Conservation (phyloP, 495 filamentous ascomycete species). For the Aspergillus sclerotiicarbonarius region DNA sequence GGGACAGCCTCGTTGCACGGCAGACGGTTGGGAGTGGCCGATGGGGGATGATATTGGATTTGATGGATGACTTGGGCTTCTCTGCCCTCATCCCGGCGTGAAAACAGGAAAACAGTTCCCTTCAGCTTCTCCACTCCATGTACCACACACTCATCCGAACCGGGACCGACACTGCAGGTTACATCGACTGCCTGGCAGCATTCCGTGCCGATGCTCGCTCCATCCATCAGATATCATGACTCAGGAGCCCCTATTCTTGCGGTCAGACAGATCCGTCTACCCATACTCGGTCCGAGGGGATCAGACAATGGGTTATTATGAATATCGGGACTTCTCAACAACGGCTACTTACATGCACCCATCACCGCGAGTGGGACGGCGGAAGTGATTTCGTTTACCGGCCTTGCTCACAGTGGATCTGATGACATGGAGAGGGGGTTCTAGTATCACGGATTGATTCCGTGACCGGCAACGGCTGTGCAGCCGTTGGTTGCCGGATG, state of each 20-base stretch:
- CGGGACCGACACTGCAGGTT: too few species aligned
- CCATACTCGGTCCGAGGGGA: not conserved
- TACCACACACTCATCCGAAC: too few species aligned
- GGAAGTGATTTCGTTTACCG: not conserved
- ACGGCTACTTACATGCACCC: constrained; percentile 9
- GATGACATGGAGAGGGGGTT: not conserved
- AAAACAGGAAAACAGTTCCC: too few species aligned
- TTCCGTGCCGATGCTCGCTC: too few species aligned
- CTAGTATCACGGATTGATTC: not conserved
- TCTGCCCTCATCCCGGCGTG: too few species aligned
- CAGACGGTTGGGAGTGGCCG: constrained; percentile 5
- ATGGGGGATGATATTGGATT: constrained; percentile 11
- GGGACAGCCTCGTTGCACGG: constrained; percentile 8
- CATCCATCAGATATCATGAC: too few species aligned
- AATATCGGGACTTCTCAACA: not conserved
- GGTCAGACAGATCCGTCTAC: not conserved
- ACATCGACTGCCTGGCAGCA: too few species aligned
- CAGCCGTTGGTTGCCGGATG: too few species aligned
- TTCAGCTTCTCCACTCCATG: too few species aligned
- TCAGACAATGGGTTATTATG: not conserved
- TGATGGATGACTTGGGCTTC: too few species aligned
- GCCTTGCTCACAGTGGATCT: not conserved
- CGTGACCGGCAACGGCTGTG: not conserved
- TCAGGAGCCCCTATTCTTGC: too few species aligned
- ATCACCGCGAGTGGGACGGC: not conserved